Percentiles rank a stretch among this genome's conserved stretches.
phyloP scores from a whole-genome alignment of 2,329 filamentous ascomycete genomes.

The Mycosphaerelloides madeirae region DNA sequence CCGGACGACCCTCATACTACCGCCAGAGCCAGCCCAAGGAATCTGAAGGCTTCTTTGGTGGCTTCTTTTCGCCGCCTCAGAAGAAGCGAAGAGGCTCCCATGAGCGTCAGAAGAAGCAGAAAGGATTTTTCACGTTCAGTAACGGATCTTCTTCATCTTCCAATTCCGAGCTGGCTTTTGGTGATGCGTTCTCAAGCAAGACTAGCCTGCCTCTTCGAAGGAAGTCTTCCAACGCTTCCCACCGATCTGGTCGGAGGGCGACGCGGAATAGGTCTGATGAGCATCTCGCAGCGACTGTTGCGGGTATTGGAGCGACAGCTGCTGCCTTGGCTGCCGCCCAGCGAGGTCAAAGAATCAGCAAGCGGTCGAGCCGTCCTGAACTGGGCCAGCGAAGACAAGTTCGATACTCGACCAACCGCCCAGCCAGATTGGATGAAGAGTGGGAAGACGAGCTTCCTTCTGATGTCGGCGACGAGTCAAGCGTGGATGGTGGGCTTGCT shows the following conservation, averaged over 20 bases:
- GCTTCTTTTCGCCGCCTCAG: constrained; percentile 29
- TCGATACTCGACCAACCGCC: constrained; percentile 8
- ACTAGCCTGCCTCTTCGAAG: constrained; percentile 16
- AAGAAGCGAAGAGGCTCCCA: constrained; percentile 19
- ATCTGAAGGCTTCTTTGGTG: constrained; percentile 23
- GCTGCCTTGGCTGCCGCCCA: constrained; percentile 45
- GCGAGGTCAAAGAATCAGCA: constrained; percentile 26
- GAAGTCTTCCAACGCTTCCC: constrained; percentile 19
- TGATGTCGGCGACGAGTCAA: constrained; percentile 51
- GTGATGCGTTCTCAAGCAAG: constrained; percentile 30
- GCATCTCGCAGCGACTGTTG: constrained; percentile 42
- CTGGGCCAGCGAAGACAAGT: constrained; percentile 22
- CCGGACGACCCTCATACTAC: constrained; percentile 12
- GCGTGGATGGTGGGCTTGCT: constrained; percentile 55
- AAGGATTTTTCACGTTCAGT: constrained; percentile 47
- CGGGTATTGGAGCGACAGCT: constrained; percentile 46
- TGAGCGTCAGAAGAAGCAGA: constrained; percentile 34
- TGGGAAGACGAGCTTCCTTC: constrained; percentile 54
- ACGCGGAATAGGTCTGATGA: constrained; percentile 40
- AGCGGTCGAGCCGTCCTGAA: constrained; percentile 23
- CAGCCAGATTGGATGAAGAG: constrained; percentile 28
- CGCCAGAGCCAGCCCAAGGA: constrained; percentile 15
- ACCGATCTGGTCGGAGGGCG: constrained; percentile 18
- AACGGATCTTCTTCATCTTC: constrained; percentile 44
- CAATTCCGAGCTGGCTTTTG: constrained; percentile 45